Evolutionary conservation across 768 basidiomycete species (phyloP).

Genomic region (Rhizopogon vulgaris): DNA sequence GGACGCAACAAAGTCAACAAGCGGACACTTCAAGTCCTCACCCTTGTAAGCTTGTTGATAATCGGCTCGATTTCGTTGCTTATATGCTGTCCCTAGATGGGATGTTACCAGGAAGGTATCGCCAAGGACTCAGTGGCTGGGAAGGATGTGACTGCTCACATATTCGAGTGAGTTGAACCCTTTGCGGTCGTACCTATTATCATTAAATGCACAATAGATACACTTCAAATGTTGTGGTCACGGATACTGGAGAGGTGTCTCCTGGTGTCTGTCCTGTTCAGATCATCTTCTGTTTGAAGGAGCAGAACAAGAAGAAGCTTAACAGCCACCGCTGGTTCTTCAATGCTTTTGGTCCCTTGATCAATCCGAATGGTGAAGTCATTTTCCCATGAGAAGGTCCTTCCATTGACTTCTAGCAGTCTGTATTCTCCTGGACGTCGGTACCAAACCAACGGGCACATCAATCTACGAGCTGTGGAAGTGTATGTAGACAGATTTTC

Average conservation of each 20-base stretch:
- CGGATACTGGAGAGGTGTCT: slow-evolving; percentile 75
- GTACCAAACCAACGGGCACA: slow-evolving; percentile 91
- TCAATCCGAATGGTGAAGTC: slow-evolving; percentile 69
- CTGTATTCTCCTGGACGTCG: slow-evolving; percentile 89
- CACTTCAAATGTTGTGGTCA: slow-evolving; percentile 73
- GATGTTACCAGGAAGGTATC: slow-evolving; percentile 83
- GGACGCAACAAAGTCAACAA: slow-evolving; percentile 85
- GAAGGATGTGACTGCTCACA: slow-evolving; percentile 90
- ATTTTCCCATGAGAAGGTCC: not conserved
- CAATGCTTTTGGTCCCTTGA: slow-evolving; percentile 87
- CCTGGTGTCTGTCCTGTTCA: slow-evolving; percentile 76
- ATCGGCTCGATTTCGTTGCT: not conserved
- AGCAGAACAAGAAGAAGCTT: slow-evolving; percentile 96
- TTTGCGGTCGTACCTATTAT: not conserved
- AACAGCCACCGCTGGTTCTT: slow-evolving; percentile 98
- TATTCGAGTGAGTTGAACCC: slow-evolving; percentile 69
- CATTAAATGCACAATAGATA: slow-evolving; percentile 38
- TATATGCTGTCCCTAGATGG: slow-evolving; percentile 48
- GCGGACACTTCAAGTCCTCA: slow-evolving; percentile 84
- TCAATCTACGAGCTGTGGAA: slow-evolving; percentile 98
- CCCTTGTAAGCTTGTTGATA: slow-evolving; percentile 44
- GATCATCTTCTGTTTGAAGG: slow-evolving; percentile 86
- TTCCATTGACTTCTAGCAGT: slow-evolving; percentile 36
- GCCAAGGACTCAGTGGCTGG: slow-evolving; percentile 84
- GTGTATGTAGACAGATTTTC: slow-evolving; percentile 34